Base-by-base conservation (phyloP, 805 yeast genomes). In the Jamesozyma hellenica region DNA sequence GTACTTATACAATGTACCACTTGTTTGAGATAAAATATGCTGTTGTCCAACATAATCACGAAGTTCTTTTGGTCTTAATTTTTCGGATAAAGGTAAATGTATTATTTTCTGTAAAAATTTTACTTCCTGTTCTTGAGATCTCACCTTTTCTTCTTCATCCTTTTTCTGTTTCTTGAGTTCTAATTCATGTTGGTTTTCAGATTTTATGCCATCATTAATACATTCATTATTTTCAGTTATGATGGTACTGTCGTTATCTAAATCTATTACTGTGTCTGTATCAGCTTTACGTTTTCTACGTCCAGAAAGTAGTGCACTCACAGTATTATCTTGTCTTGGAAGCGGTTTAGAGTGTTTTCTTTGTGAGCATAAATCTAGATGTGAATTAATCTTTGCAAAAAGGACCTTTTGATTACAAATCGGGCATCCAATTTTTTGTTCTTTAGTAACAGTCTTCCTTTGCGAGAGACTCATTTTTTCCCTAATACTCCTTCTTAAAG, bases 11-110 rank as follows among this genome's bases (percentile, higher is more conserved):
- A 90, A 62, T 3, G 79, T 65, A 1, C 96, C 94, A 7, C 68
- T 65, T 9, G 58, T 50, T 1, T 64, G 60, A 0, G 83, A 81
- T 4, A 90, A 66, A 2, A 92, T 61, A 60, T 88, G 94, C 12
- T 67, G 64, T 60, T 92, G 99, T 0, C 99, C 99, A 18, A 90
- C 71, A 53, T 79, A 87, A 3, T 81, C 84, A 3, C 69, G 68
- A 21, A 92, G 60, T 0, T 66, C 60, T 10, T 61, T 63, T 0
- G 99, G 99, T n/a, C 97, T 67, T n/a, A 86, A 67, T 37, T 77
- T 68, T 53, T 86, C 95, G 2, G 94, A 81, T 16, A 88, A 61
- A 1, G 96, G 72, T 30, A 58, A 39, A 41, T 52, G 60, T 10
- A 49, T 47, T 6, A 54, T 53, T 36, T 57, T 59, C 35, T 51